Evolutionary conservation across 164 flowering plant genomes (phyloP), one percentile per base, ranked within the genome.

Genomic region (Berberis thunbergii): DNA sequence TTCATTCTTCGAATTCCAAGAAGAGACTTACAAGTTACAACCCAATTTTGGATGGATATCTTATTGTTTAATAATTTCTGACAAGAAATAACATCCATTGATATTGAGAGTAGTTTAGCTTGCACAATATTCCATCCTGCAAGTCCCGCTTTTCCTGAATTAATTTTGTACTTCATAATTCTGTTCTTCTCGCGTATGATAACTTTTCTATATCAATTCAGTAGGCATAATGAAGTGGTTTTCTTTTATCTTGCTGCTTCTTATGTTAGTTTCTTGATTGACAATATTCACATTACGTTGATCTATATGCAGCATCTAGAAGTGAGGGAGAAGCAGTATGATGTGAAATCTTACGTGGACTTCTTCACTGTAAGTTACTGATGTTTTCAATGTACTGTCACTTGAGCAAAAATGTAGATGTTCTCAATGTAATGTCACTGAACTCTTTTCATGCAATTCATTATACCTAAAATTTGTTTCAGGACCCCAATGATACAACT

Each of bases 281-380:
- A 55, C 40, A 49, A 43, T 62, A 53, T 67, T 65, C 42, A 41
- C 61, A 26, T 41, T 49, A 10, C 56, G 57, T 45, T 73, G 66
- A 62, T 63, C 53, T 64, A 58, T 39, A 4, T 73, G 73, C 84
- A 93, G 98, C 61, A 90, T 79, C 79, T 90, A 40, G 97, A 90
- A 81, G 96, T 93, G 68, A 85, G 98, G 69, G 98, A 93, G 80
- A 88, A 93, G 79, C 98, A 93, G 69, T 93, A 93, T 70, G 97
- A 93, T 72, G 54, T 76, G 78, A 85, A 93, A 75, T 90, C 74
- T 49, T 83, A 80, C 69, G 44, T 93, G 60, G 96, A 93, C 71
- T 78, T 93, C 54, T 93, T 74, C 74, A 84, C 97, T 11, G 98
- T 88, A 79, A 85, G 96, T 75, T 43, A 13, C 39, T 46, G 41